Evolutionary conservation across 306 rosid genomes (phyloP).

Genomic region (Lablab purpureus): DNA sequence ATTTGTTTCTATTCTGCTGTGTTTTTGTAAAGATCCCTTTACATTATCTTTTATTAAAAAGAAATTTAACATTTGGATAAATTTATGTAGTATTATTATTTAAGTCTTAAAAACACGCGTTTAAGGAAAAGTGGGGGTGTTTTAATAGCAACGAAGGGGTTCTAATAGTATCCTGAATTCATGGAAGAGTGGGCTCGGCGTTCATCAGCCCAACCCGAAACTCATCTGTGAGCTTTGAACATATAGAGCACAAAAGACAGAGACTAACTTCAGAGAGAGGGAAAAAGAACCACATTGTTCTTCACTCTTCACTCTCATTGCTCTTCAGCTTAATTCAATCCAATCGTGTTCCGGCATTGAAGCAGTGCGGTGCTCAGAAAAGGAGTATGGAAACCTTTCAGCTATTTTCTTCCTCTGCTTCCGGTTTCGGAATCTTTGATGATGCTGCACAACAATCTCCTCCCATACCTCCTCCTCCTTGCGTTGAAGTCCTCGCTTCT

Average conservation of each 20-base stretch:
- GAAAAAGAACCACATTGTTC: not conserved
- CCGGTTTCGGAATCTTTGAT: constrained; percentile 62
- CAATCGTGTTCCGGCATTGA: not conserved
- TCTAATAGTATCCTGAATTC: too few species aligned
- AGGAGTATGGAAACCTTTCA: constrained; percentile 59
- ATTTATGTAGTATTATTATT: too few species aligned
- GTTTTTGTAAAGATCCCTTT: too few species aligned
- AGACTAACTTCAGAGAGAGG: not conserved
- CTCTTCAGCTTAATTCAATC: not conserved
- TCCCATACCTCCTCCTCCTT: constrained; percentile 73
- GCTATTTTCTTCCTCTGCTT: constrained; percentile 62
- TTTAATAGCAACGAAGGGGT: too few species aligned
- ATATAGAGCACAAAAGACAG: not conserved
- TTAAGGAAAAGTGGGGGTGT: too few species aligned
- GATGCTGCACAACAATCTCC: constrained; percentile 53
- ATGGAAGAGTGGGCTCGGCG: too few species aligned
- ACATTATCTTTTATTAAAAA: too few species aligned
- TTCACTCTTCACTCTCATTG: constrained; percentile 19
- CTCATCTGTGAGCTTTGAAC: not conserved
- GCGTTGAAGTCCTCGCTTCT: constrained; percentile 70
- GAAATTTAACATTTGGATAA: too few species aligned
- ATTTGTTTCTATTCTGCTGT: too few species aligned
- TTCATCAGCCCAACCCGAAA: not conserved
- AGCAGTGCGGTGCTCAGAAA: constrained; percentile 48
- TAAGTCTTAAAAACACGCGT: too few species aligned